phyloP scores from a whole-genome alignment of 2,329 filamentous ascomycete genomes.

The Bipolaris zeicola region DNA sequence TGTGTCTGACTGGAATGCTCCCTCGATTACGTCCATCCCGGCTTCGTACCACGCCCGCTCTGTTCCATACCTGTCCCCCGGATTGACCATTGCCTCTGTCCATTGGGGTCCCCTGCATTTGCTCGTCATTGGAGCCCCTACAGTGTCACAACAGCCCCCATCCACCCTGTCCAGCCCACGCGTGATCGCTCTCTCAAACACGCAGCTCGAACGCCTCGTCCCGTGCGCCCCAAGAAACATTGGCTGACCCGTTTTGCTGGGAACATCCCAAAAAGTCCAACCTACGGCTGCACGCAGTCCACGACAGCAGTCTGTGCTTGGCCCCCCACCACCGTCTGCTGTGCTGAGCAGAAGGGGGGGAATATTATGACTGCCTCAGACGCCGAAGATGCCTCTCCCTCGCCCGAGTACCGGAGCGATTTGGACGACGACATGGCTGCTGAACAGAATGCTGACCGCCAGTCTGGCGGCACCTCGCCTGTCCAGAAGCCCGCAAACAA shows the following conservation, averaged over 20 bases:
- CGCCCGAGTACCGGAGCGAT: conserved; percentile 54
- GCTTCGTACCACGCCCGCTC: conserved; percentile 45
- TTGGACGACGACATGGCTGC: conserved; percentile 53
- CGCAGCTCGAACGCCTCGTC: conserved; percentile 47
- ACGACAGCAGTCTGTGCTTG: conserved; percentile 43
- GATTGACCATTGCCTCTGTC: conserved; percentile 37
- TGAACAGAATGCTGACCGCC: conserved; percentile 48
- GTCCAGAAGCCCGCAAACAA: conserved; percentile 40
- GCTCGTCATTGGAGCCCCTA: conserved; percentile 35
- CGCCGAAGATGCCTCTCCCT: conserved; percentile 55
- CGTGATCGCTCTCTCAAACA: conserved; percentile 51
- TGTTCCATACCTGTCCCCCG: conserved; percentile 50
- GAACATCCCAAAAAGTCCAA: conserved; percentile 39
- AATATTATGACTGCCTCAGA: conserved; percentile 58
- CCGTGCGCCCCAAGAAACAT: conserved; percentile 41
- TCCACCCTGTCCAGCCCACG: conserved; percentile 46
- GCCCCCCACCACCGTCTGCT: conserved; percentile 24
- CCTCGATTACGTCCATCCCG: conserved; percentile 46
- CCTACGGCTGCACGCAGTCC: conserved; percentile 48
- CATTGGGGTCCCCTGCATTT: conserved; percentile 21
- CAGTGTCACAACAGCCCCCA: conserved; percentile 45
- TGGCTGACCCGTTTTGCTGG: conserved; percentile 47
- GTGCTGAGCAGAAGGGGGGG: conserved; percentile 33
- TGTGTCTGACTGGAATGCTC: conserved; percentile 41
- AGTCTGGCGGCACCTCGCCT: conserved; percentile 44